Evolutionary conservation across 1,284 basidiomycete genomes (phyloP), one percentile per base, ranked within the genome.

Genomic region (Moesziomyces sp.): DNA sequence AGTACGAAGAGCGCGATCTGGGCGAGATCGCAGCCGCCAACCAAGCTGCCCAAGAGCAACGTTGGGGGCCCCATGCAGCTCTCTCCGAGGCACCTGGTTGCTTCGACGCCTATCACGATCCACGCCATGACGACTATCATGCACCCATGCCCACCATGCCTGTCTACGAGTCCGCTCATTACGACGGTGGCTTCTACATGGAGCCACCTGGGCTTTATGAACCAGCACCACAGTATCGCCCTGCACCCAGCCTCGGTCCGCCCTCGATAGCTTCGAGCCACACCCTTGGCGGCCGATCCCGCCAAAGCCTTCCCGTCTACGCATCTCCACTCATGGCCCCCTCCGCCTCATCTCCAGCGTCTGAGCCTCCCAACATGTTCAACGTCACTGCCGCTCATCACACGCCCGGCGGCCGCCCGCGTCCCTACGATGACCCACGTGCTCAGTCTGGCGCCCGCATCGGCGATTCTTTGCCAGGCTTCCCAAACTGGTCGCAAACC

Each of bases 401-500:
- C 30, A 34, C 65, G 18, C 74, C 74, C 7, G 62, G 65, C 3
- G 42, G 50, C 21, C 55, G 56, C 1, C 44, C 52, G 18, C 50
- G 40, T 21, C 46, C 57, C n/a, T 51, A 59, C 7, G 56, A 72
- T 34, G 34, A 43, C 34, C 7, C 18, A 21, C 18, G 44, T 13
- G 45, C 35, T n/a, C 58, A 55, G 28, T 43, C 26, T 0, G 59
- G 54, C 18, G 18, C 35, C 7, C 54, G 55, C 3, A 18, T 68
- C 1, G 76, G 77, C 16, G 78, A 79, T 30, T 21, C 56, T 11
- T 58, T 79, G 28, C 70, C 78, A 5, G 58, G 57, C 30, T 76
- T 79, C 40, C 76, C 73, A 3, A 58, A 52, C 28, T 80, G 78
- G 77, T 70, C 71, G 21, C 60, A 61, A 18, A 61, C 77, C 1